Base-by-base conservation (phyloP, 1,139 yeast genomes). In the Blastobotrys illinoisensis region DNA sequence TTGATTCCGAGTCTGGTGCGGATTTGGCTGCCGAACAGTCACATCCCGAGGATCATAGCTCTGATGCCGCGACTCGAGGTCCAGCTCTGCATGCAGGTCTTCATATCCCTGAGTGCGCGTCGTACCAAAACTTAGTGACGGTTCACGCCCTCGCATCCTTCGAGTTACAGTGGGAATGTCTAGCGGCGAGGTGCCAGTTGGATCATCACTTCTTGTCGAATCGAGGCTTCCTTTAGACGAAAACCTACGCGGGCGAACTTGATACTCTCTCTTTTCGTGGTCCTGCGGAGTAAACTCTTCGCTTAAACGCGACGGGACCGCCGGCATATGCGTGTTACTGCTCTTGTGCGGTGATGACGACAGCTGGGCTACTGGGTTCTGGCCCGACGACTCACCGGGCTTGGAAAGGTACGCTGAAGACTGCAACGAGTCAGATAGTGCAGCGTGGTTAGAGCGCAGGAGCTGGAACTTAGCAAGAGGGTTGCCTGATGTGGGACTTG, bases 401-500 rank as follows among this genome's bases (percentile, higher is more conserved):
- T 48, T 13, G n/a, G 53, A 54, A 11, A 50, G 46, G 51, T 60
- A 56, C 28, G 62, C 49, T 9, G 67, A 64, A 11, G 65, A 62
- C 49, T 62, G 64, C 48, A 71, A 56, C 5, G 72, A 68, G 47
- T 74, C 76, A 1, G 74, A 62, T 44, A 81, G 65, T 5, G 76
- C 69, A 28, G 75, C 74, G 58, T 79, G 80, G 26, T 74, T 75
- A 1, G 73, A 71, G 55, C 73, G 74, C 71, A 82, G 70, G 52
- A 69, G 67, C 60, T 80, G 83, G 62, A 74, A 82, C 56, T 72
- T 69, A 2, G 77, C 71, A 50, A 81, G 64, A 0, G 82, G 65
- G 24, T 66, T 60, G 21, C 57, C 48, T n/a, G 53, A 46, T 21
- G 23, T 9, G 50, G 36, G 3, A 54, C 59, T 6, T 56, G 45